A percentile compares a stretch with the other conserved stretches of the same genome.
These are phyloP conservation scores for Porogramme epimiltina DNA, from an alignment of 1,284 basidiomycete genomes.

Conservation along the genomic window DNA sequence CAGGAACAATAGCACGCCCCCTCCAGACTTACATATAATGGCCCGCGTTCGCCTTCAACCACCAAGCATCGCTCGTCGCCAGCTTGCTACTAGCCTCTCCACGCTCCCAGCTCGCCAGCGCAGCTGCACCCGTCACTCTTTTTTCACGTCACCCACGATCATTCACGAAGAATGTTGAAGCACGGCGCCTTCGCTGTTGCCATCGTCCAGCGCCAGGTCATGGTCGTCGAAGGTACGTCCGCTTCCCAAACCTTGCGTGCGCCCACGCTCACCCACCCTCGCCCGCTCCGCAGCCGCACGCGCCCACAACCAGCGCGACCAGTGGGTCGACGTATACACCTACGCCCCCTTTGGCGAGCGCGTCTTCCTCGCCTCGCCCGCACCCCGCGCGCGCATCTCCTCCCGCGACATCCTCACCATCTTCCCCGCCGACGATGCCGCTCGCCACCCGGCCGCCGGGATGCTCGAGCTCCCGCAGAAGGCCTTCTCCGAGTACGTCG, in stretches of 20 bases:
- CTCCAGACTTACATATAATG: neutral
- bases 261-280: neutral
- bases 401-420: slow-evolving; percentile 56
- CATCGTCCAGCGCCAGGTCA: slow-evolving; percentile 63
- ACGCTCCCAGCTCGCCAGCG: no score
- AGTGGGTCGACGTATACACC: slow-evolving; percentile 62
- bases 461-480: slow-evolving; percentile 62
- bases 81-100: no score
- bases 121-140: slow-evolving; percentile 1
- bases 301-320: slow-evolving; percentile 51
- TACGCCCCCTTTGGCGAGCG: slow-evolving; percentile 62
- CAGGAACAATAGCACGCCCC: no score
- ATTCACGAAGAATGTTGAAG: slow-evolving; percentile 42
- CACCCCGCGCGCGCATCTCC: slow-evolving; percentile 60
- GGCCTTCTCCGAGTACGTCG: slow-evolving; percentile 55
- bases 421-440: slow-evolving; percentile 45
- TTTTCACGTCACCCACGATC: no score
- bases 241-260: no score
- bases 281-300: slow-evolving; percentile 44
- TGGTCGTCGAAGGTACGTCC: slow-evolving; percentile 60
- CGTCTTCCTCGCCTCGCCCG: slow-evolving; percentile 57
- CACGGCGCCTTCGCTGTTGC: slow-evolving; percentile 65
- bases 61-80: no score
- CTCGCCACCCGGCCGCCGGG: slow-evolving; percentile 43
- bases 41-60: neutral